Conservation (phyloP, 202 grass and related monocot species). For the Sporobolus alterniflorus region DNA sequence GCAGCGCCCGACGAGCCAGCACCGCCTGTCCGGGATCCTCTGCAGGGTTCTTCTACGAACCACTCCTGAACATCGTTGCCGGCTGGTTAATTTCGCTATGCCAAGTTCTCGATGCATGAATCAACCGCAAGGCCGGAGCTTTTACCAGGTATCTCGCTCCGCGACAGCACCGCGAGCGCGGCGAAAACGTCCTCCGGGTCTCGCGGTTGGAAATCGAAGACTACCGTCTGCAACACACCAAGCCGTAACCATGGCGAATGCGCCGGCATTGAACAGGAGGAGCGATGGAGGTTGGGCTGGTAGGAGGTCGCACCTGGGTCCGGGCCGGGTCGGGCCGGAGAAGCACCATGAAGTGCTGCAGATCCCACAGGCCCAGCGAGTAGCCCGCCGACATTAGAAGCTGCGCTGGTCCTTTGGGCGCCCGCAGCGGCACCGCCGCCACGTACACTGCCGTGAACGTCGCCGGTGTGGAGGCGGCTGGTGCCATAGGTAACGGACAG, state of each 20-base stretch:
- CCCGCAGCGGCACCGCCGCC: constrained; percentile 70
- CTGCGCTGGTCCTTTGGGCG: constrained; percentile 59
- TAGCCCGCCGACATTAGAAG: constrained; percentile 61
- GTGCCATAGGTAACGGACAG: neutral
- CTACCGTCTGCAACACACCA: constrained; percentile 40
- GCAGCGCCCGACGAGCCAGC: constrained; percentile 77
- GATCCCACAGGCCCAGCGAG: constrained; percentile 57
- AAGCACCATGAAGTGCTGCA: constrained; percentile 90
- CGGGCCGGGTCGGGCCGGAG: constrained; percentile 52
- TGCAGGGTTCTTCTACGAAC: constrained; percentile 55
- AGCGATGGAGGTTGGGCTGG: neutral
- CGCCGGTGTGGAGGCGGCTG: neutral
- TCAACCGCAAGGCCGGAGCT: neutral
- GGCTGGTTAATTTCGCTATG: neutral
- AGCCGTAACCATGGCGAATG: neutral
- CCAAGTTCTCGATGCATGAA: neutral
- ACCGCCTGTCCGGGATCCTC: constrained; percentile 62
- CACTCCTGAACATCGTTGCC: constrained; percentile 55
- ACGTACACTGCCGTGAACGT: constrained; percentile 63
- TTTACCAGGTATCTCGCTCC: constrained; percentile 69
- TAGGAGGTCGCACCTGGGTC: constrained; percentile 20
- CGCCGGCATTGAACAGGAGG: neutral
- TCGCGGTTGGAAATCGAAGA: constrained; percentile 86
- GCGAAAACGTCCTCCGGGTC: constrained; percentile 71
- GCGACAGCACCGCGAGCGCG: constrained; percentile 55